A percentile compares a stretch with the other conserved stretches of the same genome.
These are phyloP conservation scores for Colletotrichum tamarilloi DNA, from an alignment of 2,329 filamentous ascomycete species.

Conservation along the genomic window DNA sequence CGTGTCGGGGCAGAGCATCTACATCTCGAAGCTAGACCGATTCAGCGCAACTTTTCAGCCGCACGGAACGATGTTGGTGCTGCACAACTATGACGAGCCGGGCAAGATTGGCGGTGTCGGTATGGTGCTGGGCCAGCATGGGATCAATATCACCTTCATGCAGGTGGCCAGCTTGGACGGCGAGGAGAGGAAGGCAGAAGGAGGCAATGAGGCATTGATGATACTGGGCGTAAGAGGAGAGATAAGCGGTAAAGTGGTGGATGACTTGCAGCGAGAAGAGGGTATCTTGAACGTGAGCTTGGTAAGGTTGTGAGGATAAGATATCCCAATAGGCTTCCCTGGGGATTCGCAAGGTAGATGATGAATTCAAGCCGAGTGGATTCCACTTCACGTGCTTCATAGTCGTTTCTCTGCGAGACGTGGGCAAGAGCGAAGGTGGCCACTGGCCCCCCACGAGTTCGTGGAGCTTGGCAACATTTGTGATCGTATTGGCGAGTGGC, in stretches of 20 bases:
- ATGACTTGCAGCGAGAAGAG: conserved; percentile 59
- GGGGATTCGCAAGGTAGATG: not conserved
- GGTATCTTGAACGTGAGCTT: conserved; percentile 68
- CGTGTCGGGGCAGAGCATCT: conserved; percentile 70
- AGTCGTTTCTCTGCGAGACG: not conserved
- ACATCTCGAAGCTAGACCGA: conserved; percentile 78
- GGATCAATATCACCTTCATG: conserved; percentile 86
- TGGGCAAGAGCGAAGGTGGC: not conserved
- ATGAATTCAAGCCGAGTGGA: not conserved
- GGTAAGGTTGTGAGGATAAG: conserved; percentile 52
- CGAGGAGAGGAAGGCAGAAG: conserved; percentile 42
- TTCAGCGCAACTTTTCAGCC: conserved; percentile 81
- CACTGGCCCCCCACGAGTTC: conserved; percentile 25
- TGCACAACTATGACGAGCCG: conserved; percentile 83
- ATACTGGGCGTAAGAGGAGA: conserved; percentile 79
- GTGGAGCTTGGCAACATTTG: conserved; percentile 20
- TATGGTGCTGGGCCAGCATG: conserved; percentile 73
- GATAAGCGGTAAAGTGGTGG: conserved; percentile 67
- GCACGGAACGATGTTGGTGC: conserved; percentile 79
- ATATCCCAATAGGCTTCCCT: not conserved
- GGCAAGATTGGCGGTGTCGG: conserved; percentile 88
- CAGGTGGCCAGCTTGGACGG: conserved; percentile 70
- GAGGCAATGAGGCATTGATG: conserved; percentile 79
- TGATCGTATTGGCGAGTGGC: conserved; percentile 15
- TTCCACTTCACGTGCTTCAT: not conserved